phyloP scores from a whole-genome alignment of 2,329 filamentous ascomycete genomes.

The Dryadomyces quercus-mongolicae region DNA sequence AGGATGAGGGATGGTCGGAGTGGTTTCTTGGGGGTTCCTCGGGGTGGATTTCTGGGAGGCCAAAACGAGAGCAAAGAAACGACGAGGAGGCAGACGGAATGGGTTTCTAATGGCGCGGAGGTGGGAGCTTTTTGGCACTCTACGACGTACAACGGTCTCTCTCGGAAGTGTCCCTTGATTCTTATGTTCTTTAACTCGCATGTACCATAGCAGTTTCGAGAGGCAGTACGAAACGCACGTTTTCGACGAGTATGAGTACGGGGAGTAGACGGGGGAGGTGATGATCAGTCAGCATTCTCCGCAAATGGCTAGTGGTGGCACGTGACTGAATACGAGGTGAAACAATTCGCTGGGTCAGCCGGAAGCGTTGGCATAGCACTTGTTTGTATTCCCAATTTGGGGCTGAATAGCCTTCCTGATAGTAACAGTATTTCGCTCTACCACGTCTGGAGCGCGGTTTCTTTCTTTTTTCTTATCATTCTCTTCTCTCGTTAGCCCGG shows the following conservation, averaged over 20 bases:
- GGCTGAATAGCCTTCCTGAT: constrained; percentile 8
- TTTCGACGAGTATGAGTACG: no score
- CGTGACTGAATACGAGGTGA: not conserved
- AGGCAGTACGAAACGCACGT: no score
- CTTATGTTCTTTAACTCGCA: constrained; percentile 1
- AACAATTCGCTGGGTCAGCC: not conserved
- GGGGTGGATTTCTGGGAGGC: not conserved
- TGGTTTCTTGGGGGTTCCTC: not conserved
- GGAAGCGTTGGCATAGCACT: not conserved
- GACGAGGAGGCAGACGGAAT: not conserved
- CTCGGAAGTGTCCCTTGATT: constrained; percentile 1
- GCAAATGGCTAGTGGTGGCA: not conserved
- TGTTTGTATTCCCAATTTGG: constrained; percentile 6
- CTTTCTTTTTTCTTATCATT: not conserved
- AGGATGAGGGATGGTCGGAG: not conserved
- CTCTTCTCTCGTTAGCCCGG: not conserved
- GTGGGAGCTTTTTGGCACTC: not conserved
- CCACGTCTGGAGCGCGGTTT: not conserved
- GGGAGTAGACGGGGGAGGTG: no score
- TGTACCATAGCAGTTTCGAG: constrained; percentile 8
- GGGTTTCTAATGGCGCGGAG: constrained; percentile 3
- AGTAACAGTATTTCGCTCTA: no score
- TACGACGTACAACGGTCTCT: not conserved
- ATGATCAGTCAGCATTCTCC: not conserved
- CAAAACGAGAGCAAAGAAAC: not conserved